These are phyloP conservation scores for Macadamia tetraphylla DNA, from an alignment of 164 flowering plant genomes.

Conservation along the genomic window DNA sequence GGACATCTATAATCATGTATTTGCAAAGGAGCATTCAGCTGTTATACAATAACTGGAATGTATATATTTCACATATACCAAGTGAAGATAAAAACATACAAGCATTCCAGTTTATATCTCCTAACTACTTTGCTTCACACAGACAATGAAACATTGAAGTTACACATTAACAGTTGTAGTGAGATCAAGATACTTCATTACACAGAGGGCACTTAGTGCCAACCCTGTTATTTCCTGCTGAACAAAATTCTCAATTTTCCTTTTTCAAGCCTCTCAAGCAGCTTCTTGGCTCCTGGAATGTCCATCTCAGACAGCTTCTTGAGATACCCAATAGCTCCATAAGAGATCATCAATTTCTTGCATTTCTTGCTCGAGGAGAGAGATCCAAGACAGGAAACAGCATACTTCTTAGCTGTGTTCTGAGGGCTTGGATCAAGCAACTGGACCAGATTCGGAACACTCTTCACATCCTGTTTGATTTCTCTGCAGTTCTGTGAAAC, in stretches of 20 bases:
- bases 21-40: no score
- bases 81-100: not conserved
- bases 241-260: constrained; percentile 69
- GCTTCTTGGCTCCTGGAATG: constrained; percentile 70
- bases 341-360: constrained; percentile 78
- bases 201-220: not conserved
- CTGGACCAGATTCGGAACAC: constrained; percentile 77
- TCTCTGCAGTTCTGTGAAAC: constrained; percentile 55
- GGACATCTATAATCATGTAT: no score
- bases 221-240: constrained; percentile 39
- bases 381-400: constrained; percentile 50
- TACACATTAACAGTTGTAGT: not conserved
- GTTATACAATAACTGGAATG: no score
- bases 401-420: constrained; percentile 84
- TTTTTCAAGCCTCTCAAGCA: constrained; percentile 70
- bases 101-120: not conserved
- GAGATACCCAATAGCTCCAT: constrained; percentile 89
- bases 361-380: constrained; percentile 77
- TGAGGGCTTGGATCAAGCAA: constrained; percentile 76
- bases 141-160: constrained; percentile 22
- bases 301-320: constrained; percentile 88
- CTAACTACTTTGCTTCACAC: constrained; percentile 19
- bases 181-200: constrained; percentile 4
- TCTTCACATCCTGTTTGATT: constrained; percentile 62
- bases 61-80: no score